These are phyloP conservation scores for Melocanna baccifera DNA, from an alignment of 176 grass and related monocot species.

Conservation along the genomic window DNA sequence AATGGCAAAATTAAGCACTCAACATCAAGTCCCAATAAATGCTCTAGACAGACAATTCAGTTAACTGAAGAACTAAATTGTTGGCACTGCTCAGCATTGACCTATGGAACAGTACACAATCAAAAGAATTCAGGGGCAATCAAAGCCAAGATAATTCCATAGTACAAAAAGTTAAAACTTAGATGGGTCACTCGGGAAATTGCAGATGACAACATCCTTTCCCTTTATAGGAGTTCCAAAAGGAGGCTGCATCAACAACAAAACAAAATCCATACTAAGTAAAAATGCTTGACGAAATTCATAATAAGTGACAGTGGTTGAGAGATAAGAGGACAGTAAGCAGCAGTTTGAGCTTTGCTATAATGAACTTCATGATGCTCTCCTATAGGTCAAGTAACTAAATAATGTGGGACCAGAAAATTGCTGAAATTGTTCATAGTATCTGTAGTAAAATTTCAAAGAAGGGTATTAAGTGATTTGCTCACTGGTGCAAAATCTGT, in stretches of 20 bases:
- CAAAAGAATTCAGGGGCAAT: background rate
- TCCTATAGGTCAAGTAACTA: background rate
- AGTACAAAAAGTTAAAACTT: too few relatives aligned
- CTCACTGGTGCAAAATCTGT: background rate
- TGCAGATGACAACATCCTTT: constrained; percentile 66
- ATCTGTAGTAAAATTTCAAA: background rate
- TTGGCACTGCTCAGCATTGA: background rate
- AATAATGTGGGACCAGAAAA: background rate
- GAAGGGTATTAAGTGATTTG: background rate
- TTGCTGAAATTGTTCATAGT: background rate
- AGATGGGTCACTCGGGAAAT: constrained; percentile 56
- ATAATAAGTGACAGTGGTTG: background rate
- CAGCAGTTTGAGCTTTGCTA: background rate
- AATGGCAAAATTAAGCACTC: background rate
- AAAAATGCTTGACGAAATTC: background rate
- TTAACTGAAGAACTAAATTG: background rate
- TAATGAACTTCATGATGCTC: background rate
- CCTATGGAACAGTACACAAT: background rate
- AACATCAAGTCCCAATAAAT: background rate
- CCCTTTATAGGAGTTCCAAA: constrained; percentile 56
- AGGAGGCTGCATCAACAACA: constrained; percentile 48
- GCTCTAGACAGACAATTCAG: background rate
- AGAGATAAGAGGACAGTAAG: background rate
- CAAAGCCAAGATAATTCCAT: background rate
- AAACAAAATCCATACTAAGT: background rate